Evolutionary conservation across 495 filamentous ascomycete species (phyloP), one percentile per base, ranked within the genome.

Genomic region (Tuber umbilicatum): DNA sequence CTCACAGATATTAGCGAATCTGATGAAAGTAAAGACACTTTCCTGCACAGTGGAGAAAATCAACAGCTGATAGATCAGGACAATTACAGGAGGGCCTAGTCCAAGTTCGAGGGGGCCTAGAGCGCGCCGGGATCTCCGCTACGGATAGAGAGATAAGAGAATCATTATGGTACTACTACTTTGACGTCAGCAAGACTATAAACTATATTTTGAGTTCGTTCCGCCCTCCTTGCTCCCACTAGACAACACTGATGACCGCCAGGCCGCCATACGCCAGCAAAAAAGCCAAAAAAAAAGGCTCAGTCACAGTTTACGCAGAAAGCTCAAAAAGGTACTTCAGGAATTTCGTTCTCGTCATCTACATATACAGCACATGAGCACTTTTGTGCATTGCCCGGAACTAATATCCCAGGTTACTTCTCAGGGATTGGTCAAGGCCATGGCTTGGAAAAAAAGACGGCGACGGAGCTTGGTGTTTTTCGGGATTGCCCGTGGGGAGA

Each of bases 121-220:
- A 19, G 3, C 16, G 87, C 5, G 72, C 79, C 14, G 84, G 86
- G 50, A 84, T 85, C 67, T 82, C 83, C 43, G 85, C 90, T 68
- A 89, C 90, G 35, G 88, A 89, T 69, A 85, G 88, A 43, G 90
- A 96, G 74, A 94, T 97, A 64, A 87, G 97, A 82, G 96, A 98
- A 71, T 87, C 93, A 0, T 83, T 99, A 42, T 99, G 93, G 93
- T 89, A 98, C 83, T 97, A 97, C 83, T 99, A 94, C 83, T 97
- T 92, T 81, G 94, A 99, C 82, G 86, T 97, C 39, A 89, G 89
- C 39, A 97, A 97, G 82, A 88, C 92, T 0, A 90, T 94, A 31
- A 86, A 88, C 73, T 97, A 94, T 80, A 84, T 99, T 50, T 85
- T 89, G 68, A 88, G 90, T 89, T 90, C 84, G 79, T 21, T 31